Conservation (phyloP, 2,329 filamentous ascomycete genomes). For the Pyrenochaeta sp. region DNA sequence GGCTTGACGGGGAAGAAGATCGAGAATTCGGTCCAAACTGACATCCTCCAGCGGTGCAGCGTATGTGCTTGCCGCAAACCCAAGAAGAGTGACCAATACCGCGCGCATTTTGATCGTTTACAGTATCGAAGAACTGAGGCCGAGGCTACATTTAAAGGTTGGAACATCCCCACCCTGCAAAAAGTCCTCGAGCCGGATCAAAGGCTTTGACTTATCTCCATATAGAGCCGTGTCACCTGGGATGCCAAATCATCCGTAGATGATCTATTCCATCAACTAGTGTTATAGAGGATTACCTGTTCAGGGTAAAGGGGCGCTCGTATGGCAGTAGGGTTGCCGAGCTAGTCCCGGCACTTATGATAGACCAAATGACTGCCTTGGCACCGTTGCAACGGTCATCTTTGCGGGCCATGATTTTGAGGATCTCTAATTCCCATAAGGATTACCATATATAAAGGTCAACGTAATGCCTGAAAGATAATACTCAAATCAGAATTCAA, state of each 20-base stretch:
- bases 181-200: not conserved
- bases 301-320: not conserved
- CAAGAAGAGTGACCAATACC: constrained; percentile 11
- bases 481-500: not conserved
- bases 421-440: not conserved
- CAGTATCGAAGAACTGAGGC: not conserved
- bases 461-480: not conserved
- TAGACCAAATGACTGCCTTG: not conserved
- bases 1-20: constrained; percentile 26
- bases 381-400: not conserved
- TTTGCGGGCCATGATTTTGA: not conserved
- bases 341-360: not conserved
- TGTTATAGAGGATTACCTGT: not conserved
- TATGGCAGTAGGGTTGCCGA: not conserved
- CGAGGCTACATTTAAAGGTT: not conserved
- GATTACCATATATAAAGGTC: not conserved
- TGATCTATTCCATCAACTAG: not conserved
- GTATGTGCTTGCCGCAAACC: constrained; percentile 7
- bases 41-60: constrained; percentile 14
- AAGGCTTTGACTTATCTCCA: constrained; percentile 3
- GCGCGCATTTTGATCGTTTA: constrained; percentile 17
- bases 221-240: constrained; percentile 4
- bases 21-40: constrained; percentile 10
- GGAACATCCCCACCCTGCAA: not conserved
- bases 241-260: not conserved